phyloP scores from a whole-genome alignment of 495 filamentous ascomycete species.

The Paragyromitra xinjiangensis region DNA sequence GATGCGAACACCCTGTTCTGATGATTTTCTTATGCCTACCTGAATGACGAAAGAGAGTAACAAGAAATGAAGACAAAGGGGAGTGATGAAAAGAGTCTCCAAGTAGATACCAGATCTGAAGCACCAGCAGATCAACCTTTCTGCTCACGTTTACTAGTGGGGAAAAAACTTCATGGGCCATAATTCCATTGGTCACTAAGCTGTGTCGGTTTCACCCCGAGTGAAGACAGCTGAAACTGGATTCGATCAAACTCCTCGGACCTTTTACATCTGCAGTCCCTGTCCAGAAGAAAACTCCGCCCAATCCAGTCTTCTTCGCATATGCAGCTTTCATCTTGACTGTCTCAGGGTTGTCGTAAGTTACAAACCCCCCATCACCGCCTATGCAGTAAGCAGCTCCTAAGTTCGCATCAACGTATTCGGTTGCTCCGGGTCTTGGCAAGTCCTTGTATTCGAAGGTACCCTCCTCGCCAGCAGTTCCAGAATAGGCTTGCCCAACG shows the following conservation, averaged over 20 bases:
- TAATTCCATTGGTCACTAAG: not conserved
- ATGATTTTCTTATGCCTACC: conserved; percentile 12
- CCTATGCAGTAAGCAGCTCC: conserved; percentile 81
- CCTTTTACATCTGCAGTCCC: conserved; percentile 78
- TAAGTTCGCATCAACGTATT: conserved; percentile 71
- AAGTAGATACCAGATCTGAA: conserved; percentile 3
- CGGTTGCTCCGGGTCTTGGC: conserved; percentile 73
- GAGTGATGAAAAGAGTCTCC: not conserved
- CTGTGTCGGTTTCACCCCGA: conserved; percentile 28
- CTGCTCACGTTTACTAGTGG: not conserved
- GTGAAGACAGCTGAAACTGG: conserved; percentile 77
- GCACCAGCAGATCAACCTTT: not conserved
- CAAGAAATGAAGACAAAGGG: not conserved
- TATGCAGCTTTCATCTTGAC: conserved; percentile 86
- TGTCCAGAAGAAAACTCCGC: conserved; percentile 91
- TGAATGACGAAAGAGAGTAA: not conserved
- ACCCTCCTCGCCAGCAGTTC: conserved; percentile 77
- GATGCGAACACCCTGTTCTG: conserved; percentile 29
- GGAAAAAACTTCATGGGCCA: not conserved
- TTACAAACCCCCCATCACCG: conserved; percentile 84
- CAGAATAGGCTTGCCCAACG: conserved; percentile 70
- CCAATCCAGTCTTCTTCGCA: conserved; percentile 77
- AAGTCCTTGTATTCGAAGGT: conserved; percentile 83
- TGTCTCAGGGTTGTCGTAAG: conserved; percentile 84
- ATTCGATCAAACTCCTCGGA: conserved; percentile 75